Conservation (phyloP, 1,139 yeast genomes). For the Lodderomyces theae region DNA sequence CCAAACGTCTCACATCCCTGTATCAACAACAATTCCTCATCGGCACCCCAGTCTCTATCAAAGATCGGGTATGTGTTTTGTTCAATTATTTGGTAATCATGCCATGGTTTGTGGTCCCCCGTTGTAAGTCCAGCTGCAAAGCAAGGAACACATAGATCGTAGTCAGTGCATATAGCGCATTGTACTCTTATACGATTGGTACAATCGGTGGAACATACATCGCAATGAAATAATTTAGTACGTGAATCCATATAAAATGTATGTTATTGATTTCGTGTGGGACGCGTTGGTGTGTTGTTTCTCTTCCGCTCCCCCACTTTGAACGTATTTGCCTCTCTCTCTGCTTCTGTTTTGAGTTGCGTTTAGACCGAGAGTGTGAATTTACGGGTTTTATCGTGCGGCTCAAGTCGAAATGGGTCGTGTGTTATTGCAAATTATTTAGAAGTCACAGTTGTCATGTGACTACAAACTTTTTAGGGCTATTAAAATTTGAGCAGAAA, state of each 20-base stretch:
- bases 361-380: no score
- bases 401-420: not conserved
- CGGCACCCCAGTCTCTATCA: conserved; percentile 95
- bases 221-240: conserved; percentile 76
- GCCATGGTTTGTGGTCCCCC: conserved; percentile 91
- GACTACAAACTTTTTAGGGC: conserved; percentile 1
- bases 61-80: conserved; percentile 94
- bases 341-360: conserved; percentile 1
- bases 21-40: conserved; percentile 82
- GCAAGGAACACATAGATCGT: conserved; percentile 95
- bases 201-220: conserved; percentile 91
- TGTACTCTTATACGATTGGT: conserved; percentile 86
- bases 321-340: no score
- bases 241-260: conserved; percentile 26
- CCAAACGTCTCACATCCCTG: conserved; percentile 94
- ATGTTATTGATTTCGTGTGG: not conserved
- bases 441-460: not conserved
- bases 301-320: no score
- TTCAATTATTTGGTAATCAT: conserved; percentile 86
- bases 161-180: conserved; percentile 91
- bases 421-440: not conserved
- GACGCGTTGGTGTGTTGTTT: no score
- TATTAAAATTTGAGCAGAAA: not conserved
- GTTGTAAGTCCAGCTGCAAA: conserved; percentile 80
- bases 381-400: no score